Percentiles rank a stretch among this genome's conserved stretches.
phyloP scores from a whole-genome alignment of 306 rosid species.

The Styphnolobium japonicum region DNA sequence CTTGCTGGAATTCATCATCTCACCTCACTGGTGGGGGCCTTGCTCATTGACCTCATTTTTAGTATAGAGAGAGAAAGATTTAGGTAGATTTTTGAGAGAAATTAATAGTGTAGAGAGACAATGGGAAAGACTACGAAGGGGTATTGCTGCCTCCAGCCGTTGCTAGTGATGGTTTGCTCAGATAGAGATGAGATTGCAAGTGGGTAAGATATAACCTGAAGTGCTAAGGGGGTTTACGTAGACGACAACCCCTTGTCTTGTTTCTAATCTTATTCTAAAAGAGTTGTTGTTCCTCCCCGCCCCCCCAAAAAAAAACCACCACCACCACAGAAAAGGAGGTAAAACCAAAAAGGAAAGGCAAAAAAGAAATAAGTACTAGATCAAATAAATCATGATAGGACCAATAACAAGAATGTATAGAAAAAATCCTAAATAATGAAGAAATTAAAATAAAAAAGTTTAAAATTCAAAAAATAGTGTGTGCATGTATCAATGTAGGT shows the following conservation, averaged over 20 bases:
- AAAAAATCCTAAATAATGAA: not conserved
- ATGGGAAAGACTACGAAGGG: not conserved
- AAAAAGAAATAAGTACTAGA: not conserved
- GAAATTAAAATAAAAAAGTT: not conserved
- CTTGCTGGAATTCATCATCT: slow-evolving; percentile 1
- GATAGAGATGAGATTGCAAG: not conserved
- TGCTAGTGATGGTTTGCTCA: no score
- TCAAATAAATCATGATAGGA: not conserved
- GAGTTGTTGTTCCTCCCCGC: no score
- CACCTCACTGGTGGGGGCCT: not conserved
- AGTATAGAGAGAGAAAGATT: not conserved
- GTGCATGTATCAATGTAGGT: not conserved
- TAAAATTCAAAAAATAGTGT: not conserved
- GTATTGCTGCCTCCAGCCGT: no score
- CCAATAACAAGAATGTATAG: not conserved
- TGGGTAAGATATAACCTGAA: not conserved
- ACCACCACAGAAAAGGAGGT: no score
- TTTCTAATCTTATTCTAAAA: not conserved
- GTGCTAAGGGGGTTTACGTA: not conserved
- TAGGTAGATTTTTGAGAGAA: not conserved
- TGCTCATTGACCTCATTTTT: not conserved
- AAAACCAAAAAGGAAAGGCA: not conserved
- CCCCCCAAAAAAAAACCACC: no score
- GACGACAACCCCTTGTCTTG: not conserved
- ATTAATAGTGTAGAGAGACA: not conserved